phyloP scores from a whole-genome alignment of 257 asterid genomes.

The Nemophila menziesii region DNA sequence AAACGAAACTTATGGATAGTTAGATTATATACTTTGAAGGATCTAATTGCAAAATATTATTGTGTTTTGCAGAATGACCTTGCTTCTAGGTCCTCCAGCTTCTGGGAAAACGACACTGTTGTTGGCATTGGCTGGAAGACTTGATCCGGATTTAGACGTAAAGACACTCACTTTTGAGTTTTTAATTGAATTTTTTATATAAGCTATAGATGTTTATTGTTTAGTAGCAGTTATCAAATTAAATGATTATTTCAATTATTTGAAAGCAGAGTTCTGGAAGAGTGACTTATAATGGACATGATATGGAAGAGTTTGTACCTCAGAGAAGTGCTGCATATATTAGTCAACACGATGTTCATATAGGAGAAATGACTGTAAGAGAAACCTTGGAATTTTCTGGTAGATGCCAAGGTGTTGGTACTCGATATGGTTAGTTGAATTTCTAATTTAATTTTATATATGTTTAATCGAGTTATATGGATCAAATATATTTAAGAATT shows the following conservation, averaged over 20 bases:
- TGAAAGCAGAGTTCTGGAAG: conserved; percentile 33
- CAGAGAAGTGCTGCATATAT: conserved; percentile 54
- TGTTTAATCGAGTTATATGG: background rate
- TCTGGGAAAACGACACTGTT: conserved; percentile 65
- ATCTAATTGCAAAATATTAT: conserved; percentile 5
- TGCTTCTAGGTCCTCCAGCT: conserved; percentile 66
- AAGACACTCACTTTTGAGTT: background rate
- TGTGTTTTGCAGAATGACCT: conserved; percentile 34
- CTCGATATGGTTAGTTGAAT: conserved; percentile 43
- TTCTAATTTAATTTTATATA: background rate
- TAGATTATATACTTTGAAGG: background rate
- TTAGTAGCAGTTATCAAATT: background rate
- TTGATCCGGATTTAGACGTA: conserved; percentile 43
- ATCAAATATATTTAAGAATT: background rate
- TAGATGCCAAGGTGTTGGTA: conserved; percentile 69
- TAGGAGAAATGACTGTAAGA: conserved; percentile 65
- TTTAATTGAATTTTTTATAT: background rate
- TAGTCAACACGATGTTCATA: conserved; percentile 59
- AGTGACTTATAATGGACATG: conserved; percentile 56
- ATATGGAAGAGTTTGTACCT: conserved; percentile 47
- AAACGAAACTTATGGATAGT: background rate
- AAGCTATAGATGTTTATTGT: background rate
- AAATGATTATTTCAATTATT: background rate
- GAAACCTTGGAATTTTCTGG: conserved; percentile 68
- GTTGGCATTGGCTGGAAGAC: conserved; percentile 61